Evolutionary conservation across 495 filamentous ascomycete species (phyloP).

Genomic region (Rostrohypoxylon terebratum): DNA sequence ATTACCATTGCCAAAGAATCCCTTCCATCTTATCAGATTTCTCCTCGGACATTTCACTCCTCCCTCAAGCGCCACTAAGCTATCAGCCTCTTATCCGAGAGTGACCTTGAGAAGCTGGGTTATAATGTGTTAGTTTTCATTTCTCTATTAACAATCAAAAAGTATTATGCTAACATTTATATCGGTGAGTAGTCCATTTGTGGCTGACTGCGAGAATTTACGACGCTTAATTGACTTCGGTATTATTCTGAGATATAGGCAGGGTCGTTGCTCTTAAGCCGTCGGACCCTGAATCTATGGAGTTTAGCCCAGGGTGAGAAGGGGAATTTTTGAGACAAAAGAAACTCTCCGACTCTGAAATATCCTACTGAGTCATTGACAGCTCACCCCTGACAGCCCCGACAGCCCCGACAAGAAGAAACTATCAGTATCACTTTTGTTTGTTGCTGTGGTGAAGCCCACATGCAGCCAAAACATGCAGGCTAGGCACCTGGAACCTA

Average conservation of each 20-base stretch:
- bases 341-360: constrained; percentile 33
- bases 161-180: neutral
- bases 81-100: neutral
- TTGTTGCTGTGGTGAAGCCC: constrained; percentile 12
- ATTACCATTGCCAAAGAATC: neutral
- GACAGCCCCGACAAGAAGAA: constrained; percentile 4
- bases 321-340: constrained; percentile 37
- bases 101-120: neutral
- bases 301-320: constrained; percentile 23
- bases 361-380: constrained; percentile 17
- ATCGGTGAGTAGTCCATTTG: neutral
- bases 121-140: neutral
- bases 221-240: constrained; percentile 28
- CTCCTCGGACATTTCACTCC: constrained; percentile 9
- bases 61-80: neutral
- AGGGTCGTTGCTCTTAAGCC: constrained; percentile 17
- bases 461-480: constrained; percentile 16
- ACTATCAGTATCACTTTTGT: constrained; percentile 20
- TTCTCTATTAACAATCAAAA: neutral
- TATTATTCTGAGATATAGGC: constrained; percentile 26
- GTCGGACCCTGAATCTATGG: constrained; percentile 21
- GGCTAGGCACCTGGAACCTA: neutral
- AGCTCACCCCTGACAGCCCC: constrained; percentile 30
- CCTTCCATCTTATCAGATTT: neutral
- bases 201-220: constrained; percentile 12